phyloP scores from a whole-genome alignment of 495 filamentous ascomycete species.

The Letharia lupina region DNA sequence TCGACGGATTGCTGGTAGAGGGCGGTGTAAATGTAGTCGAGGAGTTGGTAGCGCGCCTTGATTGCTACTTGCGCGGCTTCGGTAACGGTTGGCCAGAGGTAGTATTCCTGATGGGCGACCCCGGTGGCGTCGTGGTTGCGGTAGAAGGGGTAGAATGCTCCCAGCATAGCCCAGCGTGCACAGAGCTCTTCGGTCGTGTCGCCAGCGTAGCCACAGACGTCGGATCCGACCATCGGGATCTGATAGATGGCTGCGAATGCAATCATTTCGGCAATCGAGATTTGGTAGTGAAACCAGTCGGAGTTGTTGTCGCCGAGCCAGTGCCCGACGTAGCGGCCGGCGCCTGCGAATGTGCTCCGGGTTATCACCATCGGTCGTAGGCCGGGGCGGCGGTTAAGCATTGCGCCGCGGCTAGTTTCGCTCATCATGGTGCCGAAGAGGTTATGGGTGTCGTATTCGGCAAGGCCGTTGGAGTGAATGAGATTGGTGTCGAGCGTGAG shows the following conservation, averaged over 20 bases:
- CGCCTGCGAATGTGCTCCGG: slow-evolving; percentile 74
- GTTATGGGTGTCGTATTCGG: slow-evolving; percentile 79
- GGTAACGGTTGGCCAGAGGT: slow-evolving; percentile 59
- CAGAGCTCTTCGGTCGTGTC: slow-evolving; percentile 73
- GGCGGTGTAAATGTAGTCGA: slow-evolving; percentile 80
- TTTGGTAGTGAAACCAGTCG: slow-evolving; percentile 63
- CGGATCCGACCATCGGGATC: slow-evolving; percentile 75
- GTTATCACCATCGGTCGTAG: slow-evolving; percentile 73
- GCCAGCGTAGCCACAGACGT: slow-evolving; percentile 70
- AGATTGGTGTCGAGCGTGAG: slow-evolving; percentile 68
- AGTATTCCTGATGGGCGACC: slow-evolving; percentile 63
- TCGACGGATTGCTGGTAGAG: slow-evolving; percentile 55
- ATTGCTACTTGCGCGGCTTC: slow-evolving; percentile 62
- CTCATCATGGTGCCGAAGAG: slow-evolving; percentile 86
- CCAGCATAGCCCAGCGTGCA: slow-evolving; percentile 74
- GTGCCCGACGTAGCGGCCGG: slow-evolving; percentile 68
- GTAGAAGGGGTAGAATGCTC: slow-evolving; percentile 77
- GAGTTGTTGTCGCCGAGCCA: slow-evolving; percentile 84
- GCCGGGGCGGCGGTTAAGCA: slow-evolving; percentile 58
- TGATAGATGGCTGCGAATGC: slow-evolving; percentile 76
- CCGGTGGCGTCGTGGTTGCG: slow-evolving; percentile 61
- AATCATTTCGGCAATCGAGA: slow-evolving; percentile 59
- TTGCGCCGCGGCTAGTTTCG: slow-evolving; percentile 52
- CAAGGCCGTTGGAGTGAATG: slow-evolving; percentile 58
- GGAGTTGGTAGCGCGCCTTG: slow-evolving; percentile 62